Base-by-base conservation (phyloP, 768 basidiomycete species). In the Amanita exitialis region DNA sequence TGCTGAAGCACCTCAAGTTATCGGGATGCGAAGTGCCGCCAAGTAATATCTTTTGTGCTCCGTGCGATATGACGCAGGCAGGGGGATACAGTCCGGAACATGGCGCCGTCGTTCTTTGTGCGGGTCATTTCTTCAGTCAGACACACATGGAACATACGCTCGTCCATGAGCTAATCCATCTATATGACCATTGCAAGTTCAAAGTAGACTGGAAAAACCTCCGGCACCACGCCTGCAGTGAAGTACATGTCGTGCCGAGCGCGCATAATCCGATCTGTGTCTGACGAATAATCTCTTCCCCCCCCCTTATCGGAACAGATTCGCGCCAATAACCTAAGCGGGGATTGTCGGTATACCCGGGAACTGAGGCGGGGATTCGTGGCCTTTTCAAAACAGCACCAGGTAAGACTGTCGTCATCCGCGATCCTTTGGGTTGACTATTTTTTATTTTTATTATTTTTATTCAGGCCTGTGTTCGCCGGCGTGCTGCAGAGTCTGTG, bases 121-220 rank as follows among this genome's bases (percentile, higher is more conserved):
- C 92, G 54, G 87, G 91, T 41, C 77, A 83, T 44, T 86, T 93
- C 59, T 76, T 82, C 63, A 79, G 73, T 64, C 84, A 90, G 62
- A 77, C 76, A 32, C 92, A 96, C 58, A 85, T 94, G 86, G 93
- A 98, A 66, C 80, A 90, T 60, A 95, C 94, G 27, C 70, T 99
- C 30, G 77, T 87, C 18, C 96, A 99, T 61, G 96, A 99, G 63
- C 78, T 98, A 42, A 68, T 98, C 21, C 96, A 98, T 62, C 83
- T 92, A 77, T 98, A 89, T 63, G 96, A 99, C 65, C 89, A 95
- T 55, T 88, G 90, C 67, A 82, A 82, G 65, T 98, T 98, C 71
- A 89, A 91, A 54, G 87, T 96, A 1, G 82, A 96, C 64, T 96
- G 90, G 93, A 67, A 65, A 43, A 87, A 98, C 66, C 62, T 98